A percentile compares a stretch with the other conserved stretches of the same genome.
Conservation (phyloP, 345 rosid species). For the Corchorus capsularis region DNA sequence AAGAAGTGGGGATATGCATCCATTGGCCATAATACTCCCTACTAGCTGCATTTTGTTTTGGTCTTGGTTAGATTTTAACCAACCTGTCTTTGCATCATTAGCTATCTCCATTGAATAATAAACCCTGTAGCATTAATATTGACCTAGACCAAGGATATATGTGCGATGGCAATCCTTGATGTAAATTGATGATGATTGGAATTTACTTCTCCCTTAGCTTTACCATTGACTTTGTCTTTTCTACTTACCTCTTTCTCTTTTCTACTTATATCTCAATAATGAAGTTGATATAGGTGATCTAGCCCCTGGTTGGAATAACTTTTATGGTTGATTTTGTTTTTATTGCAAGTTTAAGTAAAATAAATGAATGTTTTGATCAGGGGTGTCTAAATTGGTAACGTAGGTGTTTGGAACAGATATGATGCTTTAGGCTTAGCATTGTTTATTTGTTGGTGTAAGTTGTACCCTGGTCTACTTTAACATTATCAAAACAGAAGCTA, state of each 20-base stretch:
- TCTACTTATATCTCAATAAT: not conserved
- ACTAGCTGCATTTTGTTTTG: not conserved
- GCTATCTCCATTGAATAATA: not conserved
- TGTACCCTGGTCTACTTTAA: not conserved
- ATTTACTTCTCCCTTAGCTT: not conserved
- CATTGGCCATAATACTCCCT: not conserved
- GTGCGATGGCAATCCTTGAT: not conserved
- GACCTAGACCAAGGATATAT: not conserved
- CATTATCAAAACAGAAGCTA: not conserved
- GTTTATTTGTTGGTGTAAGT: not conserved
- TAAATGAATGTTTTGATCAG: not conserved
- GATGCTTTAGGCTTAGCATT: not conserved
- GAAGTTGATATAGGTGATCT: not conserved
- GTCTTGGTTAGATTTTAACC: conserved; percentile 5
- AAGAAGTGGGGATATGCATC: not conserved
- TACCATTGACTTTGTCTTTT: no score
- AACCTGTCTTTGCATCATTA: conserved; percentile 1
- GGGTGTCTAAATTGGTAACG: not conserved
- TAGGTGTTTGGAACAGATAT: not conserved
- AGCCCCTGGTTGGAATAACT: not conserved
- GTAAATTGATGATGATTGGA: not conserved
- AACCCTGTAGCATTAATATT: not conserved
- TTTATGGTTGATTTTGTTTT: not conserved
- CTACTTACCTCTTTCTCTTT: not conserved
- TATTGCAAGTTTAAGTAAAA: not conserved